Base-by-base conservation (phyloP, 352 stramenopile genomes). In the Phytophthora fragariaefolia region DNA sequence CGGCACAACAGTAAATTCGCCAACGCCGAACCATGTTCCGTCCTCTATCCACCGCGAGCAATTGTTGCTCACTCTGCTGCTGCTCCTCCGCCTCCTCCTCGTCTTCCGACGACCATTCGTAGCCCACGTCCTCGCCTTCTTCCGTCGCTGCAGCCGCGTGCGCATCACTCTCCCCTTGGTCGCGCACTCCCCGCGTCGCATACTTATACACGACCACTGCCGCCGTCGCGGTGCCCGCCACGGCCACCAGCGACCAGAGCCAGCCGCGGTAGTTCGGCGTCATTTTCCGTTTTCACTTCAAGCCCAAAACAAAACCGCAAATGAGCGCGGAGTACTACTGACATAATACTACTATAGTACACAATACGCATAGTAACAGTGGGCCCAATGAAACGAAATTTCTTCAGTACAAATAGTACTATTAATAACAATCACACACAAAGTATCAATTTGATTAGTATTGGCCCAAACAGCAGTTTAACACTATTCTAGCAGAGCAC, bases 141-240 rank as follows among this genome's bases (percentile, higher is more conserved):
- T 77, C 65, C 1, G 58, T 49, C n/a, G 65, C 69, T 8, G 51
- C 47, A 24, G 28, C 27, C 45, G 12, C 27, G 28, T 62, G 59
- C 4, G 58, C 34, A 8, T 76, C 59, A 8, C 62, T 71, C 1
- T 80, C 70, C 17, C 50, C 51, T 7, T 50, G 42, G 4, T 58
- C 51, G 4, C 71, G 80, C 43, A 68, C 46, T 60, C 63, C 56
- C 48, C 82, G 77, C 15, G 83, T 91, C 23, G 73, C 79, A 62
- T 85, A 89, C 43, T 83, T 82, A 54, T 93, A 95, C 20, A 80
- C 73, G 8, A 91, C 50, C 17, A 78, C 63, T 6, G 75, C 83
- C 15, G 79, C 82, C 18, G 82, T 91, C 40, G 80, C 83, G 26
- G 83, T 88, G 47, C 87, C 87, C 1, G 83, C 83, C 53, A 92